phyloP scores from a whole-genome alignment of 495 filamentous ascomycete genomes.

The Penicillium cataractarum region DNA sequence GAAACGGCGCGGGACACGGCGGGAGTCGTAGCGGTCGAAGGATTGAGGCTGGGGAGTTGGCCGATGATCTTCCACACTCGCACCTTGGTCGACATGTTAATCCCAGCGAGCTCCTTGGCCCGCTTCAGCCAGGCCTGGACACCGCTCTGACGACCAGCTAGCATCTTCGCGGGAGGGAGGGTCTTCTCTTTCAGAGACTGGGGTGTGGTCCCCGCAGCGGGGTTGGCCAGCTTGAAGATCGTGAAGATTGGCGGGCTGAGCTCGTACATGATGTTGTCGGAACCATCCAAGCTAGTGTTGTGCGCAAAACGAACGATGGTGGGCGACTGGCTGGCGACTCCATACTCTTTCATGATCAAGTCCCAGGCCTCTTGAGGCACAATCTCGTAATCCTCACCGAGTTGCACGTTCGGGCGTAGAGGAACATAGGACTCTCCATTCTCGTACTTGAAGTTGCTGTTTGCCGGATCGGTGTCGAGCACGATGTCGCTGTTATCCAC shows the following conservation, averaged over 20 bases:
- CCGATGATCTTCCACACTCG: constrained; percentile 75
- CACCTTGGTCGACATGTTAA: constrained; percentile 72
- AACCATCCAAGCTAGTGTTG: constrained; percentile 65
- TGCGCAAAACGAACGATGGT: constrained; percentile 77
- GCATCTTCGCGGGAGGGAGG: constrained; percentile 58
- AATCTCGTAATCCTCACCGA: constrained; percentile 72
- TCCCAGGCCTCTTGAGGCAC: constrained; percentile 82
- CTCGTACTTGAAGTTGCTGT: constrained; percentile 52
- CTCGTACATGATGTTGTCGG: constrained; percentile 76
- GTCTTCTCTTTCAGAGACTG: constrained; percentile 63
- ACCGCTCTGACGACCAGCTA: constrained; percentile 67
- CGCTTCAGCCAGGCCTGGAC: constrained; percentile 75
- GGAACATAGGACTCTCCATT: constrained; percentile 68
- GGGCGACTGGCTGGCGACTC: constrained; percentile 67
- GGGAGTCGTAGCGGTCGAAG: constrained; percentile 59
- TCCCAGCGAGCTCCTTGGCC: constrained; percentile 64
- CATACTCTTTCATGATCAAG: constrained; percentile 79
- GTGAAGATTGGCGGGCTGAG: constrained; percentile 84
- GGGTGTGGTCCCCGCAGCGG: constrained; percentile 57
- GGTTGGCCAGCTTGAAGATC: constrained; percentile 73
- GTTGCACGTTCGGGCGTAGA: constrained; percentile 68
- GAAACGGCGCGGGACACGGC: constrained; percentile 58
- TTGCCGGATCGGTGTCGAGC: constrained; percentile 46
- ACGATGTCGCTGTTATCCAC: constrained; percentile 81
- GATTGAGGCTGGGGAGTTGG: constrained; percentile 44